Percentiles rank a stretch among this genome's conserved stretches.
phyloP scores from a whole-genome alignment of 495 filamentous ascomycete species.

The Penicillium paradoxum region DNA sequence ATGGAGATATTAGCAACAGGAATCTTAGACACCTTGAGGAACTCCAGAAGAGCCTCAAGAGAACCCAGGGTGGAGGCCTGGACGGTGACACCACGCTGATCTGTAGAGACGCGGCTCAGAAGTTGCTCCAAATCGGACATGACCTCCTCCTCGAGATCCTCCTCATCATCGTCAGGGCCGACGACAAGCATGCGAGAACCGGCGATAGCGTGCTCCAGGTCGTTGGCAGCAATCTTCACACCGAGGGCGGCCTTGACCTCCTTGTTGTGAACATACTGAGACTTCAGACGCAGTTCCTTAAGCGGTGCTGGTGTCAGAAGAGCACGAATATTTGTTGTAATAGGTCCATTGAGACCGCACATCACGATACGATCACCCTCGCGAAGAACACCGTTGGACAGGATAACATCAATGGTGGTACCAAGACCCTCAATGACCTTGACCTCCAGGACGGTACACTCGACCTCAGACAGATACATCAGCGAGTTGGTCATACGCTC shows the following conservation, averaged over 20 bases:
- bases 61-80: slow-evolving; percentile 98
- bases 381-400: slow-evolving; percentile 90
- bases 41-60: slow-evolving; percentile 93
- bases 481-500: slow-evolving; percentile 96
- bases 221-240: slow-evolving; percentile 97
- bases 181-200: slow-evolving; percentile 92
- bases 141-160: slow-evolving; percentile 93
- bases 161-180: slow-evolving; percentile 92
- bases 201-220: slow-evolving; percentile 93
- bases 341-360: slow-evolving; percentile 91
- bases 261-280: slow-evolving; percentile 96
- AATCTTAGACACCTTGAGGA: slow-evolving; percentile 90
- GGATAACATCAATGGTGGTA: slow-evolving; percentile 96
- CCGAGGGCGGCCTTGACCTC: slow-evolving; percentile 97
- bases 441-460: slow-evolving; percentile 97
- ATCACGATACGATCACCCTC: slow-evolving; percentile 95
- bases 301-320: slow-evolving; percentile 90
- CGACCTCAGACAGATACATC: slow-evolving; percentile 97
- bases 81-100: slow-evolving; percentile 90
- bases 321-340: slow-evolving; percentile 93
- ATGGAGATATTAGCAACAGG: slow-evolving; percentile 97
- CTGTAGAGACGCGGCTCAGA: slow-evolving; percentile 81
- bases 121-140: slow-evolving; percentile 92
- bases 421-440: slow-evolving; percentile 98
- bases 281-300: slow-evolving; percentile 91